A percentile compares a stretch with the other conserved stretches of the same genome.
Evolutionary conservation across 805 yeast genomes (phyloP).

Genomic region (Brettanomyces nanus): DNA sequence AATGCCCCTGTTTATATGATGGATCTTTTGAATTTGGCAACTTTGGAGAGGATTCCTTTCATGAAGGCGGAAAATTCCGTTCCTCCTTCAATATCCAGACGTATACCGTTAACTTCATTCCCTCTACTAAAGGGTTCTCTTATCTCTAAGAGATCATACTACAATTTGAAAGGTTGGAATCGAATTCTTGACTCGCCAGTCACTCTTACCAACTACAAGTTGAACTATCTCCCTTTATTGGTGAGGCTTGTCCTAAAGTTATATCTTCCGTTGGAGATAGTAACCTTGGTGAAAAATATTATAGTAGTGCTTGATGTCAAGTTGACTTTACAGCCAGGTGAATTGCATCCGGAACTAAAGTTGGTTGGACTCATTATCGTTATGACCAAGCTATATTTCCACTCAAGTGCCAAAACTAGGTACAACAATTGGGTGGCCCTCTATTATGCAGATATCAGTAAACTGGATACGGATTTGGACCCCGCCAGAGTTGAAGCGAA

Average conservation of each 20-base stretch:
- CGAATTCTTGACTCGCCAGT: conserved; percentile 3
- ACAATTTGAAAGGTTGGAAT: background rate
- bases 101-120: conserved; percentile 1
- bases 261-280: conserved; percentile 43
- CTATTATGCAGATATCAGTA: conserved; percentile 4
- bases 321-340: conserved; percentile 5
- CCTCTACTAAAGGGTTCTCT: background rate
- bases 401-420: conserved; percentile 11
- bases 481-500: conserved; percentile 9
- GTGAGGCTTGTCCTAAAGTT: conserved; percentile 34
- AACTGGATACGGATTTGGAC: conserved; percentile 10
- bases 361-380: conserved; percentile 27
- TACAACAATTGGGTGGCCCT: conserved; percentile 23
- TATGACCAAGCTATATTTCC: conserved; percentile 27
- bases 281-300: conserved; percentile 25
- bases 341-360: conserved; percentile 31
- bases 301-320: conserved; percentile 15
- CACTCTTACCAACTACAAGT: conserved; percentile 5
- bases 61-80: conserved; percentile 12
- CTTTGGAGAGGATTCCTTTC: conserved; percentile 40
- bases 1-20: conserved; percentile 41
- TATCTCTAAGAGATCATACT: background rate
- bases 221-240: conserved; percentile 32
- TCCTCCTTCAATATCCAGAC: conserved; percentile 7
- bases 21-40: conserved; percentile 38